These are phyloP conservation scores for Schizophyllum commune DNA, from an alignment of 1,284 basidiomycete genomes.

Conservation along the genomic window DNA sequence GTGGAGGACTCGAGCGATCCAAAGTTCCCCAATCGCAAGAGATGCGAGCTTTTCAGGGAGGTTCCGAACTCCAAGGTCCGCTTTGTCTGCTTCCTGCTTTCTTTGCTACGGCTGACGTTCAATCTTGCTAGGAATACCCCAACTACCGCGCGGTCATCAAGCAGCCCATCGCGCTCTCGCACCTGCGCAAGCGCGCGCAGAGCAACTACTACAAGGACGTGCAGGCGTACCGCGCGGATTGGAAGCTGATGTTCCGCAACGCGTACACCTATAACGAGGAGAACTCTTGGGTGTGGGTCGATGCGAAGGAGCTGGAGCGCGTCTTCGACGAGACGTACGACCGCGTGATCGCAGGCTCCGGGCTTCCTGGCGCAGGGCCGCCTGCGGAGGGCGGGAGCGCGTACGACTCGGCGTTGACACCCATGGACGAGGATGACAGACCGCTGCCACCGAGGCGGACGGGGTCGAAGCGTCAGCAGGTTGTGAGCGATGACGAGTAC, in stretches of 20 bases:
- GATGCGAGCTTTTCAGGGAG: conserved; percentile 80
- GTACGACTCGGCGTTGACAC: conserved; percentile 66
- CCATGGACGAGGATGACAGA: conserved; percentile 71
- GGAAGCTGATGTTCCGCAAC: conserved; percentile 88
- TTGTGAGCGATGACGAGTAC: conserved; percentile 74
- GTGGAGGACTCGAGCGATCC: conserved; percentile 63
- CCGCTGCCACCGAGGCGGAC: conserved; percentile 41
- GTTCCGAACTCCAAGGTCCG: conserved; percentile 68
- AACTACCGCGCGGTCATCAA: conserved; percentile 82
- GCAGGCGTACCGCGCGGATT: conserved; percentile 71
- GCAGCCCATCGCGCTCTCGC: conserved; percentile 81
- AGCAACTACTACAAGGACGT: conserved; percentile 73
- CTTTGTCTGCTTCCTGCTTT: conserved; percentile 7
- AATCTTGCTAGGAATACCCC: conserved; percentile 68
- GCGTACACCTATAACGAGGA: conserved; percentile 87
- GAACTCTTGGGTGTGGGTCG: conserved; percentile 88
- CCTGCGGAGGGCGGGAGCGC: conserved; percentile 14
- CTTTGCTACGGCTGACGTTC: conserved; percentile 1
- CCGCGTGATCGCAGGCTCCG: conserved; percentile 51
- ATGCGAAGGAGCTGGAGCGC: conserved; percentile 89
- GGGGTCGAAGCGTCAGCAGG: conserved; percentile 55
- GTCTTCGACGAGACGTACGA: conserved; percentile 66
- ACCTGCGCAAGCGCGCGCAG: conserved; percentile 79
- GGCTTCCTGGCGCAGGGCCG: conserved; percentile 56
- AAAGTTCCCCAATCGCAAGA: conserved; percentile 37